Evolutionary conservation across 2,329 filamentous ascomycete genomes (phyloP).

Genomic region (Fusarium sp.): DNA sequence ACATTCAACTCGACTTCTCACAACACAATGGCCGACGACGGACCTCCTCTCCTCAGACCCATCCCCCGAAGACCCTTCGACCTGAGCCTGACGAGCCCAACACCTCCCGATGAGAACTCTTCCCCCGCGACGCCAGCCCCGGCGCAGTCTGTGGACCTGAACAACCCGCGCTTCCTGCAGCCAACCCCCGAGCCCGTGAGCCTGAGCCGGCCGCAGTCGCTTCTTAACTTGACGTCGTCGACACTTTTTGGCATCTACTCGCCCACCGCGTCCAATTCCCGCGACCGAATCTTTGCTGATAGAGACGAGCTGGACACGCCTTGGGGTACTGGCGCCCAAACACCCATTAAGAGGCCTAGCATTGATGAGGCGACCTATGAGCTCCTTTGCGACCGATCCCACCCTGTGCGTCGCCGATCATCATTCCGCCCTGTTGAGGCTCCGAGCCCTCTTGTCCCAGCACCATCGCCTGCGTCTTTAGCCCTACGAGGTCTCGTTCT

Average conservation of each 20-base stretch:
- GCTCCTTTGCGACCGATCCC: conserved; percentile 56
- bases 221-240: conserved; percentile 87
- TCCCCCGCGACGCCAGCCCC: conserved; percentile 32
- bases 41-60: conserved; percentile 73
- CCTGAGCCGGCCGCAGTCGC: conserved; percentile 79
- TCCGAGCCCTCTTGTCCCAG: conserved; percentile 43
- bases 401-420: conserved; percentile 49
- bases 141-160: conserved; percentile 43
- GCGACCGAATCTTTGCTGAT: conserved; percentile 55
- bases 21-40: conserved; percentile 54
- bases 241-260: conserved; percentile 94
- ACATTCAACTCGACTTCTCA: not conserved
- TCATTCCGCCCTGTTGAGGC: conserved; percentile 48
- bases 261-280: conserved; percentile 69
- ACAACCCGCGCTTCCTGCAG: conserved; percentile 52
- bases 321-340: conserved; percentile 83
- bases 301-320: conserved; percentile 74
- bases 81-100: conserved; percentile 61
- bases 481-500: conserved; percentile 72
- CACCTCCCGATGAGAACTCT: conserved; percentile 55
- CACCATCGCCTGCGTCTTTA: conserved; percentile 59
- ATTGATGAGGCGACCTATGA: conserved; percentile 59
- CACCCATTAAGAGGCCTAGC: conserved; percentile 64
- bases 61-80: conserved; percentile 80
- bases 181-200: conserved; percentile 51